Conservation (phyloP, 148 eudicot species). For the Rhododendron vialii region DNA sequence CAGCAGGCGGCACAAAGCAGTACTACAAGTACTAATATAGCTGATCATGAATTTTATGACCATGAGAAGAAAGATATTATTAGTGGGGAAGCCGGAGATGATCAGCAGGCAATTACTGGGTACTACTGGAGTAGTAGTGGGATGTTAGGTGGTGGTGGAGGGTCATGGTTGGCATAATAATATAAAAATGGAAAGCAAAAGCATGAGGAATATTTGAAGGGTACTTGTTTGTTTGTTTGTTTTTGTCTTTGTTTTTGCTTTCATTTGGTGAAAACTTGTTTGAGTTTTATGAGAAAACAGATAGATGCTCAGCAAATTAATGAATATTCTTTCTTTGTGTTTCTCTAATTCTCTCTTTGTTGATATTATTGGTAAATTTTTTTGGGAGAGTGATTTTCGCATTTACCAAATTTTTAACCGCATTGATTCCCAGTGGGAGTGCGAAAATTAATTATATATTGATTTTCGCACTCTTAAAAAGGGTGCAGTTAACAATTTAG, state of each 20-base stretch:
- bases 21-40: not conserved
- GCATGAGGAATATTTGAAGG: not conserved
- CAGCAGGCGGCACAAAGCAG: slow-evolving; percentile 2
- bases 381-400: too few species aligned
- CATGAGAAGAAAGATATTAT: slow-evolving; percentile 13
- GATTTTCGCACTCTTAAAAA: too few species aligned
- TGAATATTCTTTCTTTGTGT: not conserved
- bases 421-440: too few species aligned
- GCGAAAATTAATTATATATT: too few species aligned
- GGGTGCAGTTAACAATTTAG: too few species aligned
- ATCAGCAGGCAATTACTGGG: slow-evolving; percentile 20
- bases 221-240: not conserved
- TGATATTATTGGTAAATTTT: too few species aligned
- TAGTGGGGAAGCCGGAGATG: slow-evolving; percentile 20
- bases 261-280: not conserved
- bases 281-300: not conserved
- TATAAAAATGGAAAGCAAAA: not conserved
- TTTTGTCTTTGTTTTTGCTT: not conserved
- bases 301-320: not conserved
- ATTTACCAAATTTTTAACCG: too few species aligned
- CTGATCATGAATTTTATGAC: slow-evolving; percentile 2
- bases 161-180: slow-evolving; percentile 29
- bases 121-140: slow-evolving; percentile 39
- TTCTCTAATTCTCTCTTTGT: not conserved
- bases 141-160: slow-evolving; percentile 42